Evolutionary conservation across 768 basidiomycete genomes (phyloP), one percentile per base, ranked within the genome.

Genomic region (Boletus rubroflammeus): DNA sequence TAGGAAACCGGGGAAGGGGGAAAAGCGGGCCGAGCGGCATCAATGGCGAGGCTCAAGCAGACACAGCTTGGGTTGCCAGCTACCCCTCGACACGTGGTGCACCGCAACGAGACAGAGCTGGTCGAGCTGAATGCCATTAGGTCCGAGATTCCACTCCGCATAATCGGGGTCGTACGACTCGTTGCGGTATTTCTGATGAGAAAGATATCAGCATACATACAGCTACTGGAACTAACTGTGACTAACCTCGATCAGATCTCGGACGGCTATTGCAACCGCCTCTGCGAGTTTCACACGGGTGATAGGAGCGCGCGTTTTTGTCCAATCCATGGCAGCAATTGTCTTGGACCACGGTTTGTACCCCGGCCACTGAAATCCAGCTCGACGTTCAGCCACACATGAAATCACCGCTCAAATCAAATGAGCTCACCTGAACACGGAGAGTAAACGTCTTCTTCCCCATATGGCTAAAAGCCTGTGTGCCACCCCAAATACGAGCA

Each of bases 391-490:
- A 57, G 50, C 45, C 35, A 48, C 47, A 52, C 28, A 14, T 1
- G 17, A 47, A 13, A 21, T 3, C 19, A 41, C 9, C 5, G 13
- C 4, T 44, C 28, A 35, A 17, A 45, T 39, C 50, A 36, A 19
- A 13, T 2, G 29, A 42, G 55, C 80, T 66, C 54, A 88, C 88
- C 76, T 84, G 83, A 23, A 90, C 73, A 39, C 88, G 81, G 46
- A 90, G 81, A 2, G 86, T 89, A 34, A 89, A 85, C 26, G 87
- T 88, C 32, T 86, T 85, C 13, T 86, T 87, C 35, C 83, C 80
- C 34, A 82, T 79, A 51, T 56, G 57, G 15, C 83, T 82, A 50
- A 90, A 84, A 6, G 77, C 72, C 51, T 83, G 78, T 50, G 86
- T 82, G 21, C 81, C 77, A 53, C 75, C 72, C 26, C 60, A 67